Evolutionary conservation across 2,329 filamentous ascomycete genomes (phyloP).

Genomic region (Ophiosphaerella korrae): DNA sequence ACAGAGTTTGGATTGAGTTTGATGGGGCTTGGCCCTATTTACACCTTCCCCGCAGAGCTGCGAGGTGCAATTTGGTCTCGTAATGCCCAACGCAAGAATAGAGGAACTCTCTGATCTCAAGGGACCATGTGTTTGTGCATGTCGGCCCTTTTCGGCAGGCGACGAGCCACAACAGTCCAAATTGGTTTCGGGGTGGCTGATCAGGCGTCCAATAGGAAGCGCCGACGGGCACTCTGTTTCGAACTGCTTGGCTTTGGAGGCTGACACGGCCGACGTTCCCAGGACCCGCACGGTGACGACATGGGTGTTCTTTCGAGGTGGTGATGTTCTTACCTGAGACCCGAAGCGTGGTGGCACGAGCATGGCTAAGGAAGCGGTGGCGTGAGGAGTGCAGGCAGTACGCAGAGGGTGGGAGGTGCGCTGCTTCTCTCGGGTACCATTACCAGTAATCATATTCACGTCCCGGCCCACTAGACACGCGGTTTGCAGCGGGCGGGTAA

Average conservation of each 20-base stretch:
- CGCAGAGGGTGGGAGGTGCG: no score
- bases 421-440: no score
- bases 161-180: neutral
- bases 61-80: no score
- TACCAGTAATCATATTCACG: no score
- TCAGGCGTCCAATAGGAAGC: neutral
- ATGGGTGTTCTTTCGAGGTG: conserved; percentile 6
- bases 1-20: no score
- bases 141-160: neutral
- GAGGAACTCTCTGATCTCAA: no score
- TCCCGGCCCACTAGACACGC: no score
- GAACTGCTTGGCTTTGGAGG: conserved; percentile 10
- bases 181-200: neutral
- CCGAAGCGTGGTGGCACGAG: conserved; percentile 33
- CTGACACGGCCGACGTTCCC: conserved; percentile 21
- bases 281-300: conserved; percentile 9
- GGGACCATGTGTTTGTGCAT: neutral
- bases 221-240: conserved; percentile 9
- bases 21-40: no score
- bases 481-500: no score
- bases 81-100: no score
- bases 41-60: no score
- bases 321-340: conserved; percentile 30
- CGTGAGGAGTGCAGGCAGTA: no score
- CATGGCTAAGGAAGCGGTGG: neutral